phyloP scores from a whole-genome alignment of 495 filamentous ascomycete genomes.

The Elasticomyces elasticus region DNA sequence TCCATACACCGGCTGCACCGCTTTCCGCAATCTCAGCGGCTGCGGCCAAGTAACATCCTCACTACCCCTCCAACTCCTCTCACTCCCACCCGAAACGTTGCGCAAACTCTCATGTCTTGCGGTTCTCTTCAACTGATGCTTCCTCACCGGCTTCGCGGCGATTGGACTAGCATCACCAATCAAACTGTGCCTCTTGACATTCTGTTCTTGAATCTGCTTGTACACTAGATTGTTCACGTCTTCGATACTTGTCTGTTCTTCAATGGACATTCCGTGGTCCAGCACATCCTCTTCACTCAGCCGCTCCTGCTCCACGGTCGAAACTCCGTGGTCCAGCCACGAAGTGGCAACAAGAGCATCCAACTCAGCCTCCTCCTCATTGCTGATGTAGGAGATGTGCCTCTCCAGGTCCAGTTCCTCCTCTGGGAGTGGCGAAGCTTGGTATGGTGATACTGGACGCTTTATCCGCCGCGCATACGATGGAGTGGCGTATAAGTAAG shows the following conservation, averaged over 20 bases:
- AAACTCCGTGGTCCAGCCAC: neutral
- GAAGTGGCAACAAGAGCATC: neutral
- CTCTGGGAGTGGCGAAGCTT: neutral
- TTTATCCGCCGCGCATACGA: neutral
- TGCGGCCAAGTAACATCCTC: neutral
- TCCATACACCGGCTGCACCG: too few relatives aligned
- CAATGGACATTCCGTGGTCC: neutral
- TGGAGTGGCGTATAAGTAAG: neutral
- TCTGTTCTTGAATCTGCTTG: constrained; percentile 19
- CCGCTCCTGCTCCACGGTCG: neutral
- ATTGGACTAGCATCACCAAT: constrained; percentile 3
- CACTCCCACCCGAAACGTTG: constrained; percentile 2
- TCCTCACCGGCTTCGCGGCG: neutral
- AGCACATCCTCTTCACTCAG: too few relatives aligned
- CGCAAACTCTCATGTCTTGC: constrained; percentile 1
- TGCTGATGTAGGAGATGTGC: constrained; percentile 19
- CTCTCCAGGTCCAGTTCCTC: constrained; percentile 3
- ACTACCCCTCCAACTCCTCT: neutral
- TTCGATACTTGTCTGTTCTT: constrained; percentile 1
- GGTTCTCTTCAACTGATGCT: constrained; percentile 4
- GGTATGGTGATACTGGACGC: neutral
- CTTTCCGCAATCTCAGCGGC: constrained; percentile 1
- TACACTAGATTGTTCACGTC: constrained; percentile 20
- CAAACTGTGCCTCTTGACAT: constrained; percentile 15
- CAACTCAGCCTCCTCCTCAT: constrained; percentile 5